Evolutionary conservation across 108 stramenopile genomes (phyloP).

Genomic region (Stephanodiscus triporus): DNA sequence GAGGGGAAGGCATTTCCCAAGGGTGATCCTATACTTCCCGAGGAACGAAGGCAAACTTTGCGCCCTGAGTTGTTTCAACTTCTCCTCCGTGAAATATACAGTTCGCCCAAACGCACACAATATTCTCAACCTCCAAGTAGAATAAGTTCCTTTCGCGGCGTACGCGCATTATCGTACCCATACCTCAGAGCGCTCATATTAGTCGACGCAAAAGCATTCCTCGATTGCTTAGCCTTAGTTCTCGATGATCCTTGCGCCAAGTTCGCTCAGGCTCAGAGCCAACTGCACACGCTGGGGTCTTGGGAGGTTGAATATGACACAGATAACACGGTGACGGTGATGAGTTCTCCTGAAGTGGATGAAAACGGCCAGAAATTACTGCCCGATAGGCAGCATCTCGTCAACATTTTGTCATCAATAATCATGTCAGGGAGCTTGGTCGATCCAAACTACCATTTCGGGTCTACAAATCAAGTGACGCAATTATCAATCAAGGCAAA

Average conservation of each 20-base stretch:
- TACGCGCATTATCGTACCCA: conserved; percentile 68
- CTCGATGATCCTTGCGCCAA: conserved; percentile 66
- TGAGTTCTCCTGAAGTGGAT: conserved; percentile 10
- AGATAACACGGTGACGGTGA: conserved; percentile 5
- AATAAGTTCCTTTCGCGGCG: conserved; percentile 22
- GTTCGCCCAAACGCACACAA: conserved; percentile 16
- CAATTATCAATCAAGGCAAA: conserved; percentile 41
- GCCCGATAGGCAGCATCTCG: conserved; percentile 64
- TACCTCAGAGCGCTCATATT: conserved; percentile 72
- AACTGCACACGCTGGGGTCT: conserved; percentile 45
- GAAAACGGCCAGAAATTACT: conserved; percentile 27
- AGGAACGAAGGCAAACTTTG: conserved; percentile 47
- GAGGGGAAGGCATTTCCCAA: conserved; percentile 73
- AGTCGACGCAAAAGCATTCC: conserved; percentile 72
- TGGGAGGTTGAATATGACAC: conserved; percentile 60
- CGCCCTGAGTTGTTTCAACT: conserved; percentile 61
- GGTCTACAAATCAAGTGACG: conserved; percentile 17
- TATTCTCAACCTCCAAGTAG: neutral
- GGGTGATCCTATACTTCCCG: conserved; percentile 49
- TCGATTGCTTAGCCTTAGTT: conserved; percentile 76
- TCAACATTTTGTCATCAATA: conserved; percentile 63
- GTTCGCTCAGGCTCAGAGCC: conserved; percentile 39
- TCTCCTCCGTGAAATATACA: conserved; percentile 48
- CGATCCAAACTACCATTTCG: conserved; percentile 21
- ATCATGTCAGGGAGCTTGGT: conserved; percentile 52